Base-by-base conservation (phyloP, 164 flowering plant genomes). In the Cinnamomum chago region DNA sequence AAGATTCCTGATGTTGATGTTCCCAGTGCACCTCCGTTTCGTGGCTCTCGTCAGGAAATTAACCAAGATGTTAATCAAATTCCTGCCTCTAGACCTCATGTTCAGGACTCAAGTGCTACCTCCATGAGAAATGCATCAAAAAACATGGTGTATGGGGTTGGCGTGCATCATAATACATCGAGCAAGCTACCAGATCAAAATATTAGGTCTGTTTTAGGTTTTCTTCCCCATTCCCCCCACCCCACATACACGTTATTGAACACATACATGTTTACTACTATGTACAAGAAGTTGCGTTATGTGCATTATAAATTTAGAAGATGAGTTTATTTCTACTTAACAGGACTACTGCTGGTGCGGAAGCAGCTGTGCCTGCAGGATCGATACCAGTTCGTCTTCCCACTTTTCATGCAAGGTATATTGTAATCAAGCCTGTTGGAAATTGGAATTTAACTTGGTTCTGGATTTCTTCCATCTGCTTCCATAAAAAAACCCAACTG, bases 351-450 rank as follows among this genome's bases (percentile, higher is more conserved):
- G 77, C 79, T 76, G 84, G 79, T 80, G 84, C 67, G 10, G 90
- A 89, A 75, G 82, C 87, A 74, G 81, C 84, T 72, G 83, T 70
- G 5, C 69, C 90, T 62, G 83, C 87, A 0, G 79, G 87, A 71
- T 76, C 89, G 51, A 72, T 83, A 62, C 89, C 88, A 33, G 87
- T 88, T 73, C 96, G 97, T 11, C 73, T 86, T 20, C 98, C 98
- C 67, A 88, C 88, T n/a, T 92, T 90, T 84, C 92, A 92, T 85
- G 97, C 97, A 27, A 91, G 92, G 98, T 91, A 81, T 33, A 35
- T 74, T 73, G 20, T 50, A 40, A 47, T 40, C 24, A 72, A 70
- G 4, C 70, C 65, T 22, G 7, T 58, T 62, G 28, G 25, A 66
- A 62, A 30, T 73, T 76, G 23, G 20, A 66, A 62, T 73, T 65